Conservation (phyloP, 2,329 filamentous ascomycete genomes). For the Alternaria consortialis region DNA sequence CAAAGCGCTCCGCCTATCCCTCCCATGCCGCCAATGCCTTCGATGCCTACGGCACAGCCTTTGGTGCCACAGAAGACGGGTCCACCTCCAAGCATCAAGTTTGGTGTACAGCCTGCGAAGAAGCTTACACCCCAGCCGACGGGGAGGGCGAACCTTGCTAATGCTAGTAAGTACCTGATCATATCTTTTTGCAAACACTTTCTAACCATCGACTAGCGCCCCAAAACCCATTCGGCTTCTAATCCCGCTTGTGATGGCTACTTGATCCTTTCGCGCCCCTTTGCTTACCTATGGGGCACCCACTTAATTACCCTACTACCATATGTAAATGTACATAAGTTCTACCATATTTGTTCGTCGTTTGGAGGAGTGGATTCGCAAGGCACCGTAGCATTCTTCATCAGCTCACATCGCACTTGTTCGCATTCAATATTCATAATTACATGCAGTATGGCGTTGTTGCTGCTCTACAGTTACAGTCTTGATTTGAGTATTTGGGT, state of each 20-base stretch:
- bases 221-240: conserved; percentile 76
- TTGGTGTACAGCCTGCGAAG: conserved; percentile 79
- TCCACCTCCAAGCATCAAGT: conserved; percentile 85
- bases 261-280: not conserved
- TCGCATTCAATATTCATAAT: not conserved
- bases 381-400: not conserved
- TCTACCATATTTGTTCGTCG: not conserved
- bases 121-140: conserved; percentile 87
- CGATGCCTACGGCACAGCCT: conserved; percentile 67
- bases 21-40: conserved; percentile 64
- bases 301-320: conserved; percentile 2
- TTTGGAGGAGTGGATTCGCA: not conserved
- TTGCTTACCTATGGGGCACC: not conserved
- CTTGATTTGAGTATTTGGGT: not conserved
- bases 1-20: conserved; percentile 66
- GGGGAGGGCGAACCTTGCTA: conserved; percentile 87
- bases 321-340: conserved; percentile 25
- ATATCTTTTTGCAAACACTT: not conserved
- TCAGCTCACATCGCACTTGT: not conserved
- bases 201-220: conserved; percentile 63
- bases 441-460: not conserved
- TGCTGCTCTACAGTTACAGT: not conserved
- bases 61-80: conserved; percentile 82
- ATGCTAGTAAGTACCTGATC: conserved; percentile 84
- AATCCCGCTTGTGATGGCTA: conserved; percentile 27